phyloP scores from a whole-genome alignment of 2,329 filamentous ascomycete genomes.

The Xylaria sp. region DNA sequence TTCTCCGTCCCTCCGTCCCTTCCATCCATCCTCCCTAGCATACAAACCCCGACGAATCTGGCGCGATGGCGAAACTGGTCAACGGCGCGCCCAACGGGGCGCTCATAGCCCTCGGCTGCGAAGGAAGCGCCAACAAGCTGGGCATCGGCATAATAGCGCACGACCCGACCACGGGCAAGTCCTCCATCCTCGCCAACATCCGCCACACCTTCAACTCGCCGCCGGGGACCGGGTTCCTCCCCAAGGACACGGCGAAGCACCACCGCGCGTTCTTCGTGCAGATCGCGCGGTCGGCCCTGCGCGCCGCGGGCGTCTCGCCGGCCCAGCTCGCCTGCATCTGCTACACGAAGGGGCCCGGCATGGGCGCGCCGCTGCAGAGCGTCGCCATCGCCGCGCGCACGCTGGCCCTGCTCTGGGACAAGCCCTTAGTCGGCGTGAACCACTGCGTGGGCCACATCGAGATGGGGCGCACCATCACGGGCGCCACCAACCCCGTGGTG shows the following conservation, averaged over 20 bases:
- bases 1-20: background rate
- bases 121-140: slow-evolving; percentile 98
- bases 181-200: slow-evolving; percentile 88
- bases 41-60: slow-evolving; percentile 15
- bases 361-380: slow-evolving; percentile 91
- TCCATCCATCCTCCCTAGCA: background rate
- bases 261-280: slow-evolving; percentile 87
- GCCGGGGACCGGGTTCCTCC: slow-evolving; percentile 92
- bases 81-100: slow-evolving; percentile 30
- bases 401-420: slow-evolving; percentile 83
- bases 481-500: slow-evolving; percentile 90
- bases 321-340: slow-evolving; percentile 88
- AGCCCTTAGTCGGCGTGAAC: slow-evolving; percentile 93
- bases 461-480: slow-evolving; percentile 95
- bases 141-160: slow-evolving; percentile 93
- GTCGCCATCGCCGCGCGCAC: slow-evolving; percentile 88
- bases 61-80: slow-evolving; percentile 19
- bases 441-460: slow-evolving; percentile 99
- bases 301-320: slow-evolving; percentile 70
- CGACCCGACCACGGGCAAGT: slow-evolving; percentile 63
- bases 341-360: slow-evolving; percentile 94
- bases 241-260: slow-evolving; percentile 94
- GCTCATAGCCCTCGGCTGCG: slow-evolving; percentile 70
- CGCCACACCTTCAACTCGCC: slow-evolving; percentile 94
- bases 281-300: slow-evolving; percentile 82